Percentiles rank a stretch among this genome's conserved stretches.
Evolutionary conservation across 768 basidiomycete species (phyloP).

Genomic region (Phylloporus sp.): DNA sequence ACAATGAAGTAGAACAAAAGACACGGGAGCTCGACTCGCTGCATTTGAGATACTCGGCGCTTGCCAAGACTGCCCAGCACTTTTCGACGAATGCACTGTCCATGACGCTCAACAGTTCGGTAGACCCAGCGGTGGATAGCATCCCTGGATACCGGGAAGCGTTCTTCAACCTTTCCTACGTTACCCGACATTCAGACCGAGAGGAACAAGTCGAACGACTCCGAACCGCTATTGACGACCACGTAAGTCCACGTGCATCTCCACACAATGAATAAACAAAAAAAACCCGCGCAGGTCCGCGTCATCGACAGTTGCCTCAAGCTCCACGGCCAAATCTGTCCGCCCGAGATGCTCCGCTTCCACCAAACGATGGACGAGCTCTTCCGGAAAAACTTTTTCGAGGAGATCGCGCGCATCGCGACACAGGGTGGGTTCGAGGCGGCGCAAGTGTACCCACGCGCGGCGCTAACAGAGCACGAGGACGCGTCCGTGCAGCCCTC

Average conservation of each 20-base stretch:
- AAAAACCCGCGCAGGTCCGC: conserved; percentile 50
- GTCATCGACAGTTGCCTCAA: conserved; percentile 81
- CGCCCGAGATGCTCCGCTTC: conserved; percentile 87
- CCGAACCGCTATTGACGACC: conserved; percentile 72
- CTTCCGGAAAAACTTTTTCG: conserved; percentile 79
- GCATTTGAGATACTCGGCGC: conserved; percentile 67
- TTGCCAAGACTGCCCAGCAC: conserved; percentile 69
- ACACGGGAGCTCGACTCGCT: conserved; percentile 72
- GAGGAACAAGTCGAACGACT: conserved; percentile 70
- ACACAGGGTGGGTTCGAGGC: conserved; percentile 56
- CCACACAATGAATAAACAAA: not conserved
- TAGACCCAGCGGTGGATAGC: conserved; percentile 77
- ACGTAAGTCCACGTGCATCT: conserved; percentile 42
- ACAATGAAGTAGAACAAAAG: conserved; percentile 76
- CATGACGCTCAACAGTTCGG: conserved; percentile 82
- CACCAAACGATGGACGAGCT: conserved; percentile 86
- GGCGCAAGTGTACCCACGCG: conserved; percentile 37
- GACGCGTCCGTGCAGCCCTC: conserved; percentile 43
- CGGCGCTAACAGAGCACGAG: conserved; percentile 48
- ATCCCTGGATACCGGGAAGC: conserved; percentile 71
- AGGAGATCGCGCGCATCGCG: conserved; percentile 72
- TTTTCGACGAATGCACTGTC: conserved; percentile 78
- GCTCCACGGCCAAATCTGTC: conserved; percentile 78
- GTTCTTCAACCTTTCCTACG: conserved; percentile 72
- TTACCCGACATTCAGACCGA: conserved; percentile 64